phyloP scores from a whole-genome alignment of 2,329 filamentous ascomycete species.

The Alternaria arbusti region DNA sequence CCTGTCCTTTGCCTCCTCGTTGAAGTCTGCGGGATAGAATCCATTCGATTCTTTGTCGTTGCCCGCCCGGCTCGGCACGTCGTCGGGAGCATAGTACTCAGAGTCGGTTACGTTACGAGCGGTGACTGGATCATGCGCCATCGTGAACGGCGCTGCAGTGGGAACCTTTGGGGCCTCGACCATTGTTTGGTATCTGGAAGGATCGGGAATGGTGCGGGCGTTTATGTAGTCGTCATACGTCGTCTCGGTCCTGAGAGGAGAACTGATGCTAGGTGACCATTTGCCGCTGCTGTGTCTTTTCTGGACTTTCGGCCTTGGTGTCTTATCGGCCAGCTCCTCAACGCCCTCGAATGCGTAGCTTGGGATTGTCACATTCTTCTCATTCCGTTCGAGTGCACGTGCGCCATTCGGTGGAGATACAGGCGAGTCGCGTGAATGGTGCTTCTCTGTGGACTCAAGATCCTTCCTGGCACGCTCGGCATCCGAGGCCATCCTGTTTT shows the following conservation, averaged over 20 bases:
- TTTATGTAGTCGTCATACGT: conserved; percentile 53
- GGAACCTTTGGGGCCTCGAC: conserved; percentile 25
- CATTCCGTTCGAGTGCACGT: conserved; percentile 19
- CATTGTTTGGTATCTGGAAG: conserved; percentile 18
- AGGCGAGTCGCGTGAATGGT: conserved; percentile 14
- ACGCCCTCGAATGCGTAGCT: conserved; percentile 44
- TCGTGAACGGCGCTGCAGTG: conserved; percentile 19
- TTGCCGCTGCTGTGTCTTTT: conserved; percentile 52
- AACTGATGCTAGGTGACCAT: conserved; percentile 52
- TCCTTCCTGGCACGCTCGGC: conserved; percentile 34
- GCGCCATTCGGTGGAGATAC: conserved; percentile 26
- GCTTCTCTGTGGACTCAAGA: conserved; percentile 31
- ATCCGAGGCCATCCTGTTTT: conserved; percentile 40
- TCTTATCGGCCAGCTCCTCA: conserved; percentile 47
- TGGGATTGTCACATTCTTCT: conserved; percentile 31
- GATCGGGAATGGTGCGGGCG: conserved; percentile 4
- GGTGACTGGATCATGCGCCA: conserved; percentile 17
- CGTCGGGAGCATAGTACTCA: conserved; percentile 44
- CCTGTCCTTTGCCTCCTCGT: conserved; percentile 36
- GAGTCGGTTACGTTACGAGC: conserved; percentile 36
- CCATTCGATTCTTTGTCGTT: conserved; percentile 43
- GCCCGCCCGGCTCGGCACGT: conserved; percentile 20
- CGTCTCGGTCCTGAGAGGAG: conserved; percentile 54
- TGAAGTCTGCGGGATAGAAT: conserved; percentile 42
- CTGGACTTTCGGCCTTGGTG: conserved; percentile 56